These are phyloP conservation scores for Neurospora pannonica DNA, from an alignment of 495 filamentous ascomycete species.

Conservation along the genomic window DNA sequence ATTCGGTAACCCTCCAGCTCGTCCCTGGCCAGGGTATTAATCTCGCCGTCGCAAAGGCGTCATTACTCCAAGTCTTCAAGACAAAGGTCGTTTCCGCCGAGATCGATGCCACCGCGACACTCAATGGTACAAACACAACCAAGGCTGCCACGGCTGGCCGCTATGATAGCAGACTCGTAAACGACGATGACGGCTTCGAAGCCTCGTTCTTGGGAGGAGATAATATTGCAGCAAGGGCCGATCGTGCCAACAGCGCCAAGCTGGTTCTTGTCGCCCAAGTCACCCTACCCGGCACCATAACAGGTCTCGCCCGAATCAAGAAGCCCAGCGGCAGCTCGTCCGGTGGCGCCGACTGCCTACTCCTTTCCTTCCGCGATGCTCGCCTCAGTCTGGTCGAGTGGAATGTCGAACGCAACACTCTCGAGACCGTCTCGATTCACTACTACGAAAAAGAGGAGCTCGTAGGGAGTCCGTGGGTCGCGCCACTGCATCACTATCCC, in stretches of 20 bases:
- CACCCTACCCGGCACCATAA: constrained; percentile 71
- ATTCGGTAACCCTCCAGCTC: constrained; percentile 74
- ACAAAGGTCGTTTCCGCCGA: constrained; percentile 47
- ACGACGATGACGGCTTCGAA: constrained; percentile 53
- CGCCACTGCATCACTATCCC: constrained; percentile 55
- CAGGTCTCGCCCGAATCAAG: constrained; percentile 68
- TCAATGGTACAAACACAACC: constrained; percentile 3
- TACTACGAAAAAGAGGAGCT: constrained; percentile 94
- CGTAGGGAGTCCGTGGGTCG: constrained; percentile 62
- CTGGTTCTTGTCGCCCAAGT: constrained; percentile 83
- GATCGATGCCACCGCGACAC: constrained; percentile 28
- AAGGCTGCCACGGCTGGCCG: constrained; percentile 15
- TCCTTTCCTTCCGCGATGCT: constrained; percentile 79
- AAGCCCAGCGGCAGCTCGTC: constrained; percentile 60
- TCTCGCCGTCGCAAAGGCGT: constrained; percentile 79
- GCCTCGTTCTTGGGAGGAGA: constrained; percentile 50
- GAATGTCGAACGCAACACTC: constrained; percentile 68
- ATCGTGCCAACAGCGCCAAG: constrained; percentile 56
- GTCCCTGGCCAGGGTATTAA: constrained; percentile 66
- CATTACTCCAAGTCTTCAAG: constrained; percentile 80
- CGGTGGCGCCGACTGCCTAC: constrained; percentile 56
- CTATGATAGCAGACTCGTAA: constrained; percentile 35
- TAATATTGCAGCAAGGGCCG: constrained; percentile 40
- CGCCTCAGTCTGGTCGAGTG: constrained; percentile 90
- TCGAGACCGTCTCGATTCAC: constrained; percentile 88